phyloP scores from a whole-genome alignment of 192 early-diverging fungal species.

The Backusella circina region DNA sequence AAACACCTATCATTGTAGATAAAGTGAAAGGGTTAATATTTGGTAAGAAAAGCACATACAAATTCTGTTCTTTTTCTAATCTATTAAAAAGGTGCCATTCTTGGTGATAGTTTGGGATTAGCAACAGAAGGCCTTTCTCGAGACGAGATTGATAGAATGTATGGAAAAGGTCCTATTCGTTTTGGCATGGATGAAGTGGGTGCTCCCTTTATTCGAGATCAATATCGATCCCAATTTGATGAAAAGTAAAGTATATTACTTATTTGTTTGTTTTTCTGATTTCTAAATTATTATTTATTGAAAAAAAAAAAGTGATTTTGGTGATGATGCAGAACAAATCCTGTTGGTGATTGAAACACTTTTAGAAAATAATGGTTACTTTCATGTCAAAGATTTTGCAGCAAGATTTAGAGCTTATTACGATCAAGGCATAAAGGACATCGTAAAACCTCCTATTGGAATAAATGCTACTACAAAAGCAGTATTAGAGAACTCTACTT shows the following conservation, averaged over 20 bases:
- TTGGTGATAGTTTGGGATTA: slow-evolving; percentile 62
- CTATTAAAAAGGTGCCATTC: slow-evolving; percentile 41
- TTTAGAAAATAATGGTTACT: slow-evolving; percentile 39
- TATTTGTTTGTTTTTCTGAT: background rate
- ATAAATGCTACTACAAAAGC: slow-evolving; percentile 49
- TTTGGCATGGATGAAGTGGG: slow-evolving; percentile 50
- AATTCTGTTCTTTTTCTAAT: background rate
- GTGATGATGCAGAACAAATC: slow-evolving; percentile 57
- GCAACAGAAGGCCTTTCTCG: slow-evolving; percentile 62
- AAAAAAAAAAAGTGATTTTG: slow-evolving; percentile 27
- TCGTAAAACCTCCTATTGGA: slow-evolving; percentile 55
- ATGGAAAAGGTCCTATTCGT: slow-evolving; percentile 56
- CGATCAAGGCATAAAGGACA: slow-evolving; percentile 44
- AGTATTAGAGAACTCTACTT: slow-evolving; percentile 43
- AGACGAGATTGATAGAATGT: slow-evolving; percentile 32
- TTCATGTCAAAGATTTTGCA: slow-evolving; percentile 50
- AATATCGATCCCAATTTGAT: slow-evolving; percentile 25
- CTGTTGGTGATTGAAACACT: slow-evolving; percentile 53
- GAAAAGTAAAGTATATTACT: slow-evolving; percentile 28
- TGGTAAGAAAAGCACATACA: slow-evolving; percentile 19
- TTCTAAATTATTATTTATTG: background rate
- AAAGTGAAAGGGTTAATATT: slow-evolving; percentile 37
- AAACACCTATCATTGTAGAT: slow-evolving; percentile 21
- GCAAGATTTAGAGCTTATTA: slow-evolving; percentile 48
- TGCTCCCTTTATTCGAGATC: slow-evolving; percentile 22